phyloP scores from a whole-genome alignment of 805 yeast species.

The Cyberlindnera suaveolens region DNA sequence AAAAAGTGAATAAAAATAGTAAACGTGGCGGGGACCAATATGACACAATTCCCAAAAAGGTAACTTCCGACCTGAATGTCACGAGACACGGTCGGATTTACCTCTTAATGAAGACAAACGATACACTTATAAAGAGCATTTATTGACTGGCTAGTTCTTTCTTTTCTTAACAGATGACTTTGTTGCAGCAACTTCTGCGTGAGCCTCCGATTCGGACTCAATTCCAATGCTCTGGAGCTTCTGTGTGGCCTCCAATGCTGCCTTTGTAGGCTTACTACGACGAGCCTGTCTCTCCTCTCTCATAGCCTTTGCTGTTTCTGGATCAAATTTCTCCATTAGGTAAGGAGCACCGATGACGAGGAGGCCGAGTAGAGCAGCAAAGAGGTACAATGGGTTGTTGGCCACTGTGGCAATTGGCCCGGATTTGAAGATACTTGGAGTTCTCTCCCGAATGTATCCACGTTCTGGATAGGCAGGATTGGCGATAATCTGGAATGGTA shows the following conservation, averaged over 20 bases:
- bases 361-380: constrained; percentile 24
- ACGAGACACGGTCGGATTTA: no score
- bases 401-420: constrained; percentile 33
- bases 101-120: no score
- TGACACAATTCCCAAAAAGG: no score
- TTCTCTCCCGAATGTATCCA: constrained; percentile 27
- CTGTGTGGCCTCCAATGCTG: constrained; percentile 5
- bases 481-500: constrained; percentile 21
- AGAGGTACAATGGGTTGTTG: constrained; percentile 32
- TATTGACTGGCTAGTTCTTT: neutral
- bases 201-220: neutral
- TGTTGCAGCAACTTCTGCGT: neutral
- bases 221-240: neutral
- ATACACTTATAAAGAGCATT: no score
- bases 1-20: no score
- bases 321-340: constrained; percentile 34
- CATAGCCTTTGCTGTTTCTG: constrained; percentile 31
- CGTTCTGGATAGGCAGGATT: constrained; percentile 27
- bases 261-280: constrained; percentile 1
- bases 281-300: constrained; percentile 22
- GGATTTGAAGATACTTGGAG: constrained; percentile 26
- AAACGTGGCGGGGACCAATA: no score
- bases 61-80: no score
- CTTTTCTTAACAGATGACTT: constrained; percentile 1
- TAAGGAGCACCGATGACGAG: constrained; percentile 26